These are phyloP conservation scores for Linum trigynum DNA, from an alignment of 345 rosid genomes.

Conservation along the genomic window DNA sequence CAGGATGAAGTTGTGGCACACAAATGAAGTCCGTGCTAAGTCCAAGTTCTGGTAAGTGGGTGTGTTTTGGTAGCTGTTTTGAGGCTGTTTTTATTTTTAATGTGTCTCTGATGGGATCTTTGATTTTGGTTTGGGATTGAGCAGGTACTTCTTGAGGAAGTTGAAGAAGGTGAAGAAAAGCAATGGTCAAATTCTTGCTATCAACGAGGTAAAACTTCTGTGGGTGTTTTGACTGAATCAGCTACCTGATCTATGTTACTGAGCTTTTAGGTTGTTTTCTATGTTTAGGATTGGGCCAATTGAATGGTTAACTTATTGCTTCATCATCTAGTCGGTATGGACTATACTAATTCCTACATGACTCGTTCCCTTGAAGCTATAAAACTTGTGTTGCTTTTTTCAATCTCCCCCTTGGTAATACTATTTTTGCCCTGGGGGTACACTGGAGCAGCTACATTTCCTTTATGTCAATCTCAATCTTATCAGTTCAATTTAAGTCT, in stretches of 20 bases:
- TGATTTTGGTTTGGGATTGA: neutral
- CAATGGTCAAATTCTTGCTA: neutral
- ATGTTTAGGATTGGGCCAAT: neutral
- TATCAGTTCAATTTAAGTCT: neutral
- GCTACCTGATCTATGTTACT: neutral
- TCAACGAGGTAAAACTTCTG: neutral
- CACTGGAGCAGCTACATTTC: conserved; percentile 3
- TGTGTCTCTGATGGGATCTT: neutral
- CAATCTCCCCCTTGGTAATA: neutral
- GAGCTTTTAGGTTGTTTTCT: neutral
- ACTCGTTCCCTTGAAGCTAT: conserved; percentile 8
- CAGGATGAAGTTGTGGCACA: conserved; percentile 1
- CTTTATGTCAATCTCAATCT: neutral
- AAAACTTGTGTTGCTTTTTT: conserved; percentile 2
- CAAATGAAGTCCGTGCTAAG: conserved; percentile 1
- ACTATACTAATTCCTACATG: conserved; percentile 1
- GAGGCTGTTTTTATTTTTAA: neutral
- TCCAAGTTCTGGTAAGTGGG: conserved; percentile 2
- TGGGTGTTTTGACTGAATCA: neutral
- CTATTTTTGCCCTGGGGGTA: neutral
- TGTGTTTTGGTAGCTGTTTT: neutral
- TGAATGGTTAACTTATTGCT: neutral
- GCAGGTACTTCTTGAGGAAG: conserved; percentile 3
- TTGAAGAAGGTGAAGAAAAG: conserved; percentile 1
- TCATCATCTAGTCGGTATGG: conserved; percentile 2